Base-by-base conservation (phyloP, 148 eudicot genomes). In the Persicaria tinctoria region DNA sequence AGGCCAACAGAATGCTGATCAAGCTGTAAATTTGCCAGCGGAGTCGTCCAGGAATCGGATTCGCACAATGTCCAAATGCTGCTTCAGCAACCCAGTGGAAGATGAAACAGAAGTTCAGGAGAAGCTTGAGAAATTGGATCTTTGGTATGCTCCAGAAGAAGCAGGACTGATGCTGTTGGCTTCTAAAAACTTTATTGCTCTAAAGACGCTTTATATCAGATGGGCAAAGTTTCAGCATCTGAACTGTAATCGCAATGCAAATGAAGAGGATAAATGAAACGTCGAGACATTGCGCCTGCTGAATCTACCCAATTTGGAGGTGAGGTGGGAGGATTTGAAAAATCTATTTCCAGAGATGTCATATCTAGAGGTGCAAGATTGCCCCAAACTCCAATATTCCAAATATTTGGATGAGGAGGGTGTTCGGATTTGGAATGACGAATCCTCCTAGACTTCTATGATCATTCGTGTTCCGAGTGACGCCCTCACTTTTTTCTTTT, bases 51-150 rank as follows among this genome's bases (percentile, higher is more conserved):
- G 20, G 62, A 5, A 56, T 56, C 16, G 62, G 62, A 56, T 7
- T 16, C 23, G 20, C 23, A 56, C 8, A 17, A 4, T 56, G 62
- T 56, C 16, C 62, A 56, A 6, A 16, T 17, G 62, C 62, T 56
- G 62, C 13, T 56, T 16, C 8, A 56, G 23, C 5, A 56, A 18
- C 62, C 23, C n/a, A 7, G 11, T n/a, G 23, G 23, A 55, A 20
- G 23, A 56, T 18, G 62, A 17, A 56, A 56, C n/a, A 56, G 27
- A 17, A 56, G 23, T 56, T 56, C 18, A 16, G 62, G 62, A 56
- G 62, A 56, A 56, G 62, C 62, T 56, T 56, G 62, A 56, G 62
- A 17, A 56, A 56, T 56, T 56, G 23, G 62, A 56, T 56, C 8
- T 56, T 18, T 56, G 62, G 62, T 56, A n/a, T 17, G 27, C 62